Evolutionary conservation across 345 rosid species (phyloP).

Genomic region (Syzygium jambos): DNA sequence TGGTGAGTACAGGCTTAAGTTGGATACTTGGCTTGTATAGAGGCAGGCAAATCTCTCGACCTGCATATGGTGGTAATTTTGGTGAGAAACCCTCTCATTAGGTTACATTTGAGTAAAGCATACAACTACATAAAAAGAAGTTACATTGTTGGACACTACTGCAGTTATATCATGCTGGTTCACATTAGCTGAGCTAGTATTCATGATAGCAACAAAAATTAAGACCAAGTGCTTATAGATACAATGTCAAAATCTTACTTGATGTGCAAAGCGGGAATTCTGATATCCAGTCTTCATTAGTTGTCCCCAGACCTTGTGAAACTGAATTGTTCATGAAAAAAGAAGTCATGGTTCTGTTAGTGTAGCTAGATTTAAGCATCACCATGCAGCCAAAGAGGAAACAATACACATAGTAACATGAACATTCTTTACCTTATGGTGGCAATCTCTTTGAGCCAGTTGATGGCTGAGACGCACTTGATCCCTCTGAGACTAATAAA

Average conservation of each 20-base stretch:
- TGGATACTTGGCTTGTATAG: conserved; percentile 87
- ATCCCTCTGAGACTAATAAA: conserved; percentile 36
- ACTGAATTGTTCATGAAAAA: conserved; percentile 27
- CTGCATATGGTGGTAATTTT: conserved; percentile 22
- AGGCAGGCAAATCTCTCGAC: conserved; percentile 99
- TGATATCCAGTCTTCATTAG: conserved; percentile 98
- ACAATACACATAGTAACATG: neutral
- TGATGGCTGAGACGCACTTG: conserved; percentile 52
- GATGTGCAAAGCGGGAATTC: conserved; percentile 98
- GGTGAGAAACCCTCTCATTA: neutral
- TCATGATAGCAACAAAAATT: neutral
- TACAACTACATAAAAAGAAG: neutral
- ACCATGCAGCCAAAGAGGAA: neutral
- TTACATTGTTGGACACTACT: neutral
- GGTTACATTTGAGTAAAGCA: neutral
- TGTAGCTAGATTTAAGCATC: neutral
- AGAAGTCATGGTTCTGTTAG: neutral
- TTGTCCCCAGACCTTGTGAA: conserved; percentile 95
- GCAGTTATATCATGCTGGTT: neutral
- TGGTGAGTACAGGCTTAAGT: conserved; percentile 81
- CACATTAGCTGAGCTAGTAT: neutral
- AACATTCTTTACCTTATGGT: conserved; percentile 46
- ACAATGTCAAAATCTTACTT: conserved; percentile 27
- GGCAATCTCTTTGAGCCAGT: conserved; percentile 58
- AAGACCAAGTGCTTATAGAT: neutral